Conservation (phyloP, 805 yeast species). For the Saccharomyces mikatae region DNA sequence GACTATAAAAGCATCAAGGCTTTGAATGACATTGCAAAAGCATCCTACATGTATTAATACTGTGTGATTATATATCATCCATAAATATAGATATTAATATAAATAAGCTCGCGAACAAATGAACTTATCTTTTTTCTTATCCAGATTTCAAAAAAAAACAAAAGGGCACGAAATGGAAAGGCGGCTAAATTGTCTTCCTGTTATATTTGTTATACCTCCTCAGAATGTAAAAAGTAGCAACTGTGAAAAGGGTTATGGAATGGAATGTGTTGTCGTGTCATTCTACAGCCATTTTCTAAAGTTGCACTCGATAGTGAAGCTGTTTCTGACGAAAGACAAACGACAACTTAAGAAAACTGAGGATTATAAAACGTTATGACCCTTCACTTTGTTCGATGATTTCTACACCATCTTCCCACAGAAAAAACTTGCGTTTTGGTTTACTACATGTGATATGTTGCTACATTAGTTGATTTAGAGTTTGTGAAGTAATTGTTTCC, state of each 20-base stretch:
- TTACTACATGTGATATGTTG: background rate
- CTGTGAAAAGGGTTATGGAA: too few species aligned
- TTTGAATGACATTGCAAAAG: constrained; percentile 44
- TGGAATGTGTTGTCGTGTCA: too few species aligned
- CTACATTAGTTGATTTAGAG: background rate
- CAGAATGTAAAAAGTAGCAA: background rate
- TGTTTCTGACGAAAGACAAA: too few species aligned
- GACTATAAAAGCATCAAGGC: constrained; percentile 48
- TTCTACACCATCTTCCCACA: background rate
- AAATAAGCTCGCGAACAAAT: background rate
- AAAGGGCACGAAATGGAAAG: background rate
- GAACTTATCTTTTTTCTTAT: background rate
- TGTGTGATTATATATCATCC: background rate
- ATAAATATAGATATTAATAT: background rate
- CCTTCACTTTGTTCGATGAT: background rate
- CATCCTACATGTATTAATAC: constrained; percentile 34
- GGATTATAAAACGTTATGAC: background rate
- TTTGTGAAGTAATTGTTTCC: background rate
- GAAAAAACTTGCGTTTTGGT: too few species aligned
- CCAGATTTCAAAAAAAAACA: background rate
- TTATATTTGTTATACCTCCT: background rate
- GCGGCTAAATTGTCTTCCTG: background rate
- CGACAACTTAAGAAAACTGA: background rate
- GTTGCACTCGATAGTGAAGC: too few species aligned
- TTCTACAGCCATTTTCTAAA: too few species aligned